Base-by-base conservation (phyloP, 306 rosid genomes). In the Prunus mume region DNA sequence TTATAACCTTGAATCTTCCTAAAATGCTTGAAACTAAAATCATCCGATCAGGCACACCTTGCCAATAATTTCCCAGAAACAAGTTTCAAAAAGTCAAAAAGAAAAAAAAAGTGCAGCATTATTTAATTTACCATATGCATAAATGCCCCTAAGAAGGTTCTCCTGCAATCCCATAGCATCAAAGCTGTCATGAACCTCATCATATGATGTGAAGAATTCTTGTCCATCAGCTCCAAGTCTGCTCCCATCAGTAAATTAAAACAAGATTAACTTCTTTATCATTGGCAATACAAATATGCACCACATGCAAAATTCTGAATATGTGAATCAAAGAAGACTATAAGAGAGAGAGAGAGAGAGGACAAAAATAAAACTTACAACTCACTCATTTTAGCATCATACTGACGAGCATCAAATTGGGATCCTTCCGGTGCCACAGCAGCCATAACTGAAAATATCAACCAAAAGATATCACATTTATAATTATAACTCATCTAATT, bases 81-180 rank as follows among this genome's bases (percentile, higher is more conserved):
- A 19, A n/a, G 55, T 19, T 65, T 65, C 46, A 67, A 30, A 3
- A 32, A 45, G n/a, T 32, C 24, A 25, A n/a, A 18, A 13, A 22
- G 5, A 43, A 58, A 27, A 12, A 30, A 69, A 25, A 58, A 34
- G 41, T 64, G 30, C 12, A 68, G 72, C 49, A 73, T 38, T 12
- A 25, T 66, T 45, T 11, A 32, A 55, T 57, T 74, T 85, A 90
- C 96, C 91, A 69, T 88, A 88, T n/a, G 96, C 93, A 80, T 88
- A 90, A 61, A 90, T 88, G 52, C 93, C 91, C 73, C 93, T 87
- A 34, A 88, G 89, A 72, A 90, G 93, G 75, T 90, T 90, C 87
- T 88, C 96, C 75, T 88, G 87, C 93, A 89, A 78, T 25, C 91
- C 93, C 93, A 89, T 89, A 56, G 81, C 76, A 72, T 85, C 93